Base-by-base conservation (phyloP, 2,329 filamentous ascomycete genomes). In the Didymella pomorum region DNA sequence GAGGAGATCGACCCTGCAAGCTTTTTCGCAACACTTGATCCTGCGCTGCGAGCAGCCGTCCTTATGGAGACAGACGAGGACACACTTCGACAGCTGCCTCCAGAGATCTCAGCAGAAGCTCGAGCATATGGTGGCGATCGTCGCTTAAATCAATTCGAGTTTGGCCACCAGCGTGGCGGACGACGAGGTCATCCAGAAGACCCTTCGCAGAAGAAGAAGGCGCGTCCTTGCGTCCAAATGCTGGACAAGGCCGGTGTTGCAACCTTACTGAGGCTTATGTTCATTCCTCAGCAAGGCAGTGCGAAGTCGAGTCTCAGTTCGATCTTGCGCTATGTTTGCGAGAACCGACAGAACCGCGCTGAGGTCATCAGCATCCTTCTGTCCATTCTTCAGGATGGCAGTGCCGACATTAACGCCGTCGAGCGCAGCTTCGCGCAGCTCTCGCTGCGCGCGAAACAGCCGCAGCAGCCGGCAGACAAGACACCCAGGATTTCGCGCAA, bases 231-330 rank as follows among this genome's bases (percentile, higher is more conserved):
- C 57, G 91, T 97, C 23, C 95, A 99, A 75, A 97, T 99, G 90
- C 86, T 99, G 28, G 95, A 99, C 77, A 97, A 97, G 79, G 86
- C 93, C 45, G 95, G 96, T 25, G 89, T 99, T 65, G 95, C 96
- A 25, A 98, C 95, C n/a, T 82, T 99, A 31, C 84, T 99, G 42
- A 91, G 96, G n/a, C 85, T 99, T 10, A 97, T 99, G 94, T 99
- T 99, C 76, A 93, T 98, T 69, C 90, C 92, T 46, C 92, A 97
- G 65, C 91, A 94, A 64, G 92, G 91, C 21, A 95, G 91, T 61
- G 89, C 95, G 47, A 91, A 93, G 65, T 87, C 85, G 61, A 91
- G 92, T 59, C 83, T 99, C 52, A 94, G 95, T 73, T 89, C 89
- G 54, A 91, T 99, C 52, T 88, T 99, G 50, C 87, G 92, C 62